A percentile compares a stretch with the other conserved stretches of the same genome.
These are phyloP conservation scores for Aspergillus heteromorphus DNA, from an alignment of 495 filamentous ascomycete genomes.

Conservation along the genomic window DNA sequence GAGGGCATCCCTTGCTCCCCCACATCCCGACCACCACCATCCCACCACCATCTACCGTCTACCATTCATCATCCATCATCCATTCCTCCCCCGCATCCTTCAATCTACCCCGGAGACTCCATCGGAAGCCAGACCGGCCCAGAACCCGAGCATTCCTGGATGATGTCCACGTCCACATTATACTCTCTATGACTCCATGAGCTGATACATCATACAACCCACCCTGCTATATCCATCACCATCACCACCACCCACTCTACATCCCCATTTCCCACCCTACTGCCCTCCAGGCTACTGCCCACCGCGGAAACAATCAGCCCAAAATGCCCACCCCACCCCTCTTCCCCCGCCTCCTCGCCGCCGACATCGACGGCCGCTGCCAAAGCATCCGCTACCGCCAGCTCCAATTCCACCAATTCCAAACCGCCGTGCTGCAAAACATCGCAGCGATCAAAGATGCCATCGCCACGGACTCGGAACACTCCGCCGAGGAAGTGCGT, in stretches of 20 bases:
- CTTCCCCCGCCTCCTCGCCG: constrained; percentile 34
- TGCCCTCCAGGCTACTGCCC: no score
- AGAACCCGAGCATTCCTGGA: not conserved
- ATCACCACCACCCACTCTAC: not conserved
- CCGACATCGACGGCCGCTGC: constrained; percentile 42
- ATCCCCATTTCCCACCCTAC: no score
- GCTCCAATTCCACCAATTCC: constrained; percentile 39
- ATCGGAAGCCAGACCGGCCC: not conserved
- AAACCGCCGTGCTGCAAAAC: constrained; percentile 28
- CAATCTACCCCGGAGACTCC: not conserved
- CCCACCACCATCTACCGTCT: no score
- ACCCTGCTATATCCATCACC: not conserved
- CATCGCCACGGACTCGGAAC: constrained; percentile 31
- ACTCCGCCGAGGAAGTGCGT: constrained; percentile 32
- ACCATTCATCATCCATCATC: not conserved
- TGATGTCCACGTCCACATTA: not conserved
- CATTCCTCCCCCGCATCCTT: not conserved
- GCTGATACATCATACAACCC: no score
- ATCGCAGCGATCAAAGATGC: constrained; percentile 31
- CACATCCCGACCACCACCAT: constrained; percentile 24
- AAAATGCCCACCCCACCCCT: constrained; percentile 22
- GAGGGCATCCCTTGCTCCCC: constrained; percentile 13
- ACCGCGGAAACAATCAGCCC: not conserved
- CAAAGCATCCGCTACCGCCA: constrained; percentile 44
- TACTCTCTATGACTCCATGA: not conserved